Evolutionary conservation across 495 filamentous ascomycete species (phyloP).

Genomic region (Trichoderma virens): DNA sequence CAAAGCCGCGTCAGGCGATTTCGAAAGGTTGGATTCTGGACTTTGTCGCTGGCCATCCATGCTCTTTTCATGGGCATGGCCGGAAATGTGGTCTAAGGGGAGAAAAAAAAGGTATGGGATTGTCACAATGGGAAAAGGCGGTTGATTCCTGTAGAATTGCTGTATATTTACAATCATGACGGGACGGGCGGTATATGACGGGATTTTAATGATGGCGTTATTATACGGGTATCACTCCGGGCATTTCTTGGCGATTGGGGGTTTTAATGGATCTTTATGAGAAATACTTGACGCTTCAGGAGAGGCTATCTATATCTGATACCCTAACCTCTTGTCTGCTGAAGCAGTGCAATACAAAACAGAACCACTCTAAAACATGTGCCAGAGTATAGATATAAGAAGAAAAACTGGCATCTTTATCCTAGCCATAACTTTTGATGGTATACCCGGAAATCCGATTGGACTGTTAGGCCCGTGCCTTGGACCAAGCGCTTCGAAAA

Average conservation of each 20-base stretch:
- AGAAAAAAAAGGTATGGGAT: background rate
- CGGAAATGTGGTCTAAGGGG: constrained; percentile 56
- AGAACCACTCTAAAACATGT: background rate
- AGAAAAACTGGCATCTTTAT: background rate
- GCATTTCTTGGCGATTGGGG: background rate
- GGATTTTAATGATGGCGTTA: constrained; percentile 1
- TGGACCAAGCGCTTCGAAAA: background rate
- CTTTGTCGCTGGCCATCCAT: constrained; percentile 79
- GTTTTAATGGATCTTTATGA: background rate
- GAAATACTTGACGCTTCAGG: background rate
- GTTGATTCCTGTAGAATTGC: constrained; percentile 3
- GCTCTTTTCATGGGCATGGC: constrained; percentile 95
- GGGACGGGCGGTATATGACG: background rate
- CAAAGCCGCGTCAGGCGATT: constrained; percentile 77
- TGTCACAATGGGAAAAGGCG: background rate
- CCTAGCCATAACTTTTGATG: background rate
- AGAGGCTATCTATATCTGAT: background rate
- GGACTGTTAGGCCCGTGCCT: background rate
- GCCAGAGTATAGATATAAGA: background rate
- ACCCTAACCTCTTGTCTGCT: background rate
- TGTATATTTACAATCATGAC: constrained; percentile 4
- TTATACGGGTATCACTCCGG: background rate
- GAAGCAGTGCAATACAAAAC: background rate
- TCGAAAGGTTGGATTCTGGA: constrained; percentile 96
- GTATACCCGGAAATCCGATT: background rate